Evolutionary conservation across 805 yeast genomes (phyloP), one percentile per base, ranked within the genome.

Genomic region (Torulaspora microellipsoides): DNA sequence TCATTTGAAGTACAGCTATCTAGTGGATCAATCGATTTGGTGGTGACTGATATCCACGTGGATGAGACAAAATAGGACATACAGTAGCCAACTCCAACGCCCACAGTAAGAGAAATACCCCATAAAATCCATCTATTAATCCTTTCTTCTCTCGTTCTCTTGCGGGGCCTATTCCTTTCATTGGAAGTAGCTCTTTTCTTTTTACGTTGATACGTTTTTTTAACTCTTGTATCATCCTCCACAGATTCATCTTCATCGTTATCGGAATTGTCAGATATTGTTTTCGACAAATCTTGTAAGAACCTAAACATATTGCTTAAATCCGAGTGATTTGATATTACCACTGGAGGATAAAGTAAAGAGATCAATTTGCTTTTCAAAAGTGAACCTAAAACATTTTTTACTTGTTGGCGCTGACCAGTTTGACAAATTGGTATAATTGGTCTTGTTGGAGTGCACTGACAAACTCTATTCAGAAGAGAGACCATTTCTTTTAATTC

Each of bases 71-170:
- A 46, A 38, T 52, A 54, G 10, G 63, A 53, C 17, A 61, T 38
- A 43, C 55, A 60, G 38, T 55, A 60, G 2, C 65, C 65, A 8
- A 60, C 48, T 4, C 66, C 65, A 12, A 60, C 56, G 11, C 66
- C 65, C 1, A 59, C 49, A 1, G 64, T 52, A 8, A 60, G 35
- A 7, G 66, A 60, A 5, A 60, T 41, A 3, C 62, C 58, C 60
- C 60, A 58, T 10, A 54, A 27, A 15, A 49, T 42, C 54, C 59
- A 51, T 37, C 52, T 44, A 36, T 42, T 48, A 15, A 45, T 15
- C 28, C 35, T 40, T 20, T 45, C 45, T n/a, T 38, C 38, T 9
- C 36, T 41, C 23, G 20, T 25, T 31, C 38, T 36, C 32, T 36
- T 44, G 15, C 43, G 43, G 2, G 43, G 38, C 37, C 38, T 44